Conservation (phyloP, 768 basidiomycete species). For the Phallus indusiatus region DNA sequence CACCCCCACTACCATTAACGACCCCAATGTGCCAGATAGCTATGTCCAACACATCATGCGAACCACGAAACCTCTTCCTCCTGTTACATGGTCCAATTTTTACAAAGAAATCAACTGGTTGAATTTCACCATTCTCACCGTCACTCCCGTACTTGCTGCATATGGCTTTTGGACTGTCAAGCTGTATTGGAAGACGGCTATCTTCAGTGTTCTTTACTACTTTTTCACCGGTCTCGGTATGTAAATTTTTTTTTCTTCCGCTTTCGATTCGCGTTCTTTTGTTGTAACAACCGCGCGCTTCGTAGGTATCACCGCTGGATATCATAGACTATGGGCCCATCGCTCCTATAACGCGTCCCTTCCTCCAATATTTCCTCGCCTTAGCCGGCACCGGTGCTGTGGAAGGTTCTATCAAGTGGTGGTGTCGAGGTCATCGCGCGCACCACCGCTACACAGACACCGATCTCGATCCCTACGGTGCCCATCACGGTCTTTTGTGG, state of each 20-base stretch:
- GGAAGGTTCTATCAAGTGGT: constrained; percentile 98
- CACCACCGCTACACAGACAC: constrained; percentile 98
- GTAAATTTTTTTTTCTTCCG: constrained; percentile 17
- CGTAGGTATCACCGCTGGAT: constrained; percentile 75
- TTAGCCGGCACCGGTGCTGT: constrained; percentile 85
- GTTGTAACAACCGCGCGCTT: constrained; percentile 24
- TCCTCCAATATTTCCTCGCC: constrained; percentile 82
- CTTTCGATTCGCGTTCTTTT: background rate
- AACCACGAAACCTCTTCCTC: constrained; percentile 58
- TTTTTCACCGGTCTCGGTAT: constrained; percentile 75
- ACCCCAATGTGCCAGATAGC: constrained; percentile 68
- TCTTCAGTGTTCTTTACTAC: constrained; percentile 63
- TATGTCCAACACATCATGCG: constrained; percentile 71
- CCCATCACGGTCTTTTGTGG: constrained; percentile 79
- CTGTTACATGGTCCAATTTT: constrained; percentile 51
- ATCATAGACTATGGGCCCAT: constrained; percentile 97
- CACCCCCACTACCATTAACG: constrained; percentile 31
- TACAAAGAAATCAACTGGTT: constrained; percentile 67
- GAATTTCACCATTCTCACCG: constrained; percentile 58
- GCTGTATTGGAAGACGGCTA: constrained; percentile 60
- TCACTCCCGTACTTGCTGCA: constrained; percentile 67
- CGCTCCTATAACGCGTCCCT: constrained; percentile 87
- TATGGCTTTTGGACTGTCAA: constrained; percentile 59
- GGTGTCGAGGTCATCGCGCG: constrained; percentile 95
- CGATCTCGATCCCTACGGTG: constrained; percentile 92